Percentiles rank a stretch among this genome's conserved stretches.
phyloP scores from a whole-genome alignment of 2,329 filamentous ascomycete species.

The Capronia americana region DNA sequence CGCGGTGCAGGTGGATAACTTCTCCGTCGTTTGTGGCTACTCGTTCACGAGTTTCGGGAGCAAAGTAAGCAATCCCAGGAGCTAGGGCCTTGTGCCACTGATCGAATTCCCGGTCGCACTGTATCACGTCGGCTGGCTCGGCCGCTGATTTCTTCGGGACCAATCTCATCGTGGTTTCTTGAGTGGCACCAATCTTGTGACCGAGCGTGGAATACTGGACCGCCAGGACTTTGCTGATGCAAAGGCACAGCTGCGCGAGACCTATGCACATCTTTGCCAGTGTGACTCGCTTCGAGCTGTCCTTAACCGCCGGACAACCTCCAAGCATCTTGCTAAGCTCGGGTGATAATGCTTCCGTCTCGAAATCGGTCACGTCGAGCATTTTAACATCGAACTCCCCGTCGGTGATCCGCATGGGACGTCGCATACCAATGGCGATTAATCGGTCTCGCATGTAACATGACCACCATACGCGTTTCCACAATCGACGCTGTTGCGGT shows the following conservation, averaged over 20 bases:
- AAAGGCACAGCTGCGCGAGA: slow-evolving; percentile 86
- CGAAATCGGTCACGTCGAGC: slow-evolving; percentile 83
- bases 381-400: slow-evolving; percentile 94
- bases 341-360: slow-evolving; percentile 71
- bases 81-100: slow-evolving; percentile 78
- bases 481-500: slow-evolving; percentile 74
- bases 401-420: slow-evolving; percentile 89
- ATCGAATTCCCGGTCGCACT: slow-evolving; percentile 79
- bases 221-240: slow-evolving; percentile 86
- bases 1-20: slow-evolving; percentile 72
- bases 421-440: slow-evolving; percentile 90
- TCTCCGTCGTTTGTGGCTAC: slow-evolving; percentile 63
- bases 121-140: slow-evolving; percentile 78
- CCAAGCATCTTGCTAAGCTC: slow-evolving; percentile 71
- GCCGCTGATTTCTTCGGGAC: slow-evolving; percentile 85
- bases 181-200: slow-evolving; percentile 73
- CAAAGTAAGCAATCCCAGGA: slow-evolving; percentile 70
- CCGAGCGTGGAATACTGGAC: slow-evolving; percentile 92
- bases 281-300: slow-evolving; percentile 74
- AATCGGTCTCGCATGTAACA: slow-evolving; percentile 94
- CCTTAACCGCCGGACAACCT: slow-evolving; percentile 73
- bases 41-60: slow-evolving; percentile 59
- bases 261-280: slow-evolving; percentile 88
- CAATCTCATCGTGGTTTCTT: slow-evolving; percentile 84
- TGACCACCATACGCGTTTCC: slow-evolving; percentile 98